A percentile compares a stretch with the other conserved stretches of the same genome.
phyloP scores from a whole-genome alignment of 2,329 filamentous ascomycete genomes.

The Gaeumannomyces tritici region DNA sequence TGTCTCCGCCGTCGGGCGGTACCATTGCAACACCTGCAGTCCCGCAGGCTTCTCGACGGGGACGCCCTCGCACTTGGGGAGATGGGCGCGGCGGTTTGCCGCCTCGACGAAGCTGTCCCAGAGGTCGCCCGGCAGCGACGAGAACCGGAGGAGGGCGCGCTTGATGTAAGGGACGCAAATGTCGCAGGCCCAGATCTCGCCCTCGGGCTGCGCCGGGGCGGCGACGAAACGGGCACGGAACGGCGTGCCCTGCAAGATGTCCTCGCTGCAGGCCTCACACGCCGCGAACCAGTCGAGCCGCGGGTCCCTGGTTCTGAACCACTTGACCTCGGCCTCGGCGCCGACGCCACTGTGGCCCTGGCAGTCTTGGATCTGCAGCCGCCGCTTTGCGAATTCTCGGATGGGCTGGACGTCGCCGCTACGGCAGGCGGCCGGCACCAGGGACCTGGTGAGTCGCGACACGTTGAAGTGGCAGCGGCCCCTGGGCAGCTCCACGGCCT shows the following conservation, averaged over 20 bases:
- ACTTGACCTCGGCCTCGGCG: background rate
- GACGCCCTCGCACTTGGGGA: background rate
- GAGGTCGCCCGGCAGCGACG: background rate
- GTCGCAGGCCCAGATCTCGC: background rate
- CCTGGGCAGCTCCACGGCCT: background rate
- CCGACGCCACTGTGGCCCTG: background rate
- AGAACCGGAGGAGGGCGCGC: background rate
- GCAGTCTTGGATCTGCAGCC: background rate
- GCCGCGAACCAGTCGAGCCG: background rate
- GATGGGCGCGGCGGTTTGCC: background rate
- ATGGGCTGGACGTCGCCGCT: background rate
- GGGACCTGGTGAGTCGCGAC: background rate
- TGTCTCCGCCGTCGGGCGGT: background rate
- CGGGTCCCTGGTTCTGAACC: background rate
- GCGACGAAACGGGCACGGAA: background rate
- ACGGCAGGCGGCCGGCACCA: background rate
- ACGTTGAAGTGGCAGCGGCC: background rate
- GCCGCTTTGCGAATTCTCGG: background rate
- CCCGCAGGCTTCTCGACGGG: background rate
- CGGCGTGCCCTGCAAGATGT: background rate
- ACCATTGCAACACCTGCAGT: background rate
- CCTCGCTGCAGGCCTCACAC: constrained; percentile 2
- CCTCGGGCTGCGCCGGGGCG: background rate
- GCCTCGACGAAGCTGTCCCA: background rate
- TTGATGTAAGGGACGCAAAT: background rate